Evolutionary conservation across 2,329 filamentous ascomycete species (phyloP), one percentile per base, ranked within the genome.

Genomic region (Lasiodiplodia sp.): DNA sequence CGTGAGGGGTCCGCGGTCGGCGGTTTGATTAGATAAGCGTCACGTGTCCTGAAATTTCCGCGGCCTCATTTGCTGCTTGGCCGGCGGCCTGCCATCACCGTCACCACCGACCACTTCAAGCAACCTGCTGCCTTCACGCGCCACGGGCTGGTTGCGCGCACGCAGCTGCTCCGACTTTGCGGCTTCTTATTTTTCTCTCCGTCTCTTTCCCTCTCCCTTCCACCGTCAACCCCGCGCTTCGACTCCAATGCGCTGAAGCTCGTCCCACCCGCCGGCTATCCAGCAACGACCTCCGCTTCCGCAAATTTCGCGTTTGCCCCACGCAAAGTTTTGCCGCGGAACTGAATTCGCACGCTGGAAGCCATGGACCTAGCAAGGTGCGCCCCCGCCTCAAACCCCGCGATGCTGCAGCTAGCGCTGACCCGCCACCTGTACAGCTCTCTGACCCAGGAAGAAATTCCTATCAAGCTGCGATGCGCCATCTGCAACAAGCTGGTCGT

Each of bases 401-500:
- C 10, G 2, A 31, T 7, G 16, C 34, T 67, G 68, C 74, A 77
- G 49, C 28, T 16, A 12, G 25, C 25, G 53, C 65, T 67, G 47
- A 67, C 28, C n/a, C 21, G n/a, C 75, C 49, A 16, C 14, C 11
- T 56, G 12, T 47, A 31, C 76, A 96, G 93, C 79, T 91, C 92
- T 62, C 86, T 97, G 70, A 84, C 88, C 23, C 88, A 91, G 72
- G 92, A 95, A 75, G 93, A 96, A 71, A 94, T 97, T 69, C 96
- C 96, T n/a, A 93, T 94, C 76, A 97, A 97, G 85, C 87, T 99
- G 72, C 92, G 94, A 81, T 99, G 96, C 84, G 93, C 93, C 65
- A 92, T 93, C 74, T 99, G 96, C 82, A 96, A 92, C 83, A 94
- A 92, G 79, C 86, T 98, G 69, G 94, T 94, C 37, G 85, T 97